Base-by-base conservation (phyloP, 257 asterid species). In the Plectranthus barbatus region DNA sequence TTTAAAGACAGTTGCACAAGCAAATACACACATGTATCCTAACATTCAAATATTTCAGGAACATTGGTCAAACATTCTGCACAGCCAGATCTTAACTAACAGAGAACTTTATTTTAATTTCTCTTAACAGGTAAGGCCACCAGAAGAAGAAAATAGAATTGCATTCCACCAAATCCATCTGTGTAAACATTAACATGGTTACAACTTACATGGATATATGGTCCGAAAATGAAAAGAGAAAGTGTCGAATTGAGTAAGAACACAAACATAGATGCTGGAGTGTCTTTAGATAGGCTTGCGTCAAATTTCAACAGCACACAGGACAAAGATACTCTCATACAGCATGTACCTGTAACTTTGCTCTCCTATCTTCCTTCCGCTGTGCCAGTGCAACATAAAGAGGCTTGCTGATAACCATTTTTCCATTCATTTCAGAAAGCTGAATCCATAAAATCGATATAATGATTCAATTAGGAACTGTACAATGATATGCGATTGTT, bases 351-450 rank as follows among this genome's bases (percentile, higher is more conserved):
- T 84, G 90, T 48, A 84, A 70, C 73, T 76, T 81, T 21, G 87
- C 90, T 64, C 80, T 77, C 61, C 90, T 62, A 60, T 84, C 90
- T 54, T 84, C 90, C 66, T 84, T 84, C 7, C 90, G 77, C 77
- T 84, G 90, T 19, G 90, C 90, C 60, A 76, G 76, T 0, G 90
- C 90, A 76, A 84, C 90, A 29, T 81, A 84, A 40, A 84, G 80
- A 36, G 87, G 90, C 72, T 84, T 84, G 77, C 82, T 78, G 21
- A 76, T 62, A 8, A 84, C 58, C 87, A 80, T 79, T 53, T 84
- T 79, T 20, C 81, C 83, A 52, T 68, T 84, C 90, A 84, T 79
- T 26, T 81, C 90, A 56, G 85, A 37, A 62, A 84, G 80, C 90
- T 84, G 45, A 41, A 48, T 49, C 4, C 19, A 54, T 0, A 41